Percentiles rank a stretch among this genome's conserved stretches.
phyloP scores from a whole-genome alignment of 805 yeast genomes.

The Starmera amethionina region DNA sequence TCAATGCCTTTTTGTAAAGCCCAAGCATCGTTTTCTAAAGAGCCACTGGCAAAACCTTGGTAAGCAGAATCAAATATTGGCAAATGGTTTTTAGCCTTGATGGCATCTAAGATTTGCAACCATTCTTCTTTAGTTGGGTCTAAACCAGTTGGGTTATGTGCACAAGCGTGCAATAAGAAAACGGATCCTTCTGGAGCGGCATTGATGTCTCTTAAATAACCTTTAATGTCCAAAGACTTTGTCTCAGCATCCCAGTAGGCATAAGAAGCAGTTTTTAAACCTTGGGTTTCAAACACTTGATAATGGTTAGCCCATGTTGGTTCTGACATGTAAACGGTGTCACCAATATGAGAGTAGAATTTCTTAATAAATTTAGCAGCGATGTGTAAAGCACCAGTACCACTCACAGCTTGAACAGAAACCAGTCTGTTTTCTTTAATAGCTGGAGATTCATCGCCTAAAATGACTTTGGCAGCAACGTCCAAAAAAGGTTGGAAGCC shows the following conservation, averaged over 20 bases:
- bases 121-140: constrained; percentile 85
- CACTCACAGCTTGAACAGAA: constrained; percentile 71
- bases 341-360: constrained; percentile 23
- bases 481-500: constrained; percentile 62
- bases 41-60: constrained; percentile 95
- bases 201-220: constrained; percentile 52
- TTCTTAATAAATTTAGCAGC: constrained; percentile 48
- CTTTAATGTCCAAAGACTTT: constrained; percentile 64
- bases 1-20: constrained; percentile 56
- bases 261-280: constrained; percentile 57
- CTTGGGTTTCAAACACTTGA: constrained; percentile 67
- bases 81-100: constrained; percentile 55
- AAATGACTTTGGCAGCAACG: constrained; percentile 64
- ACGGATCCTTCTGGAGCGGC: constrained; percentile 69
- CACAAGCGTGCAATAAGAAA: constrained; percentile 86
- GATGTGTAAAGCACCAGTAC: constrained; percentile 87
- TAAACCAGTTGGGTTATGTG: constrained; percentile 96
- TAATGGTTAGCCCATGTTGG: constrained; percentile 99
- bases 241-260: constrained; percentile 79
- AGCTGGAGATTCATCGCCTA: constrained; percentile 52
- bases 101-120: constrained; percentile 54
- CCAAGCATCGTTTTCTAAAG: constrained; percentile 72
- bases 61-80: constrained; percentile 91
- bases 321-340: constrained; percentile 57
- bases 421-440: constrained; percentile 37